phyloP scores from a whole-genome alignment of 75 land plant genomes.

The Sequoiadendron giganteum region DNA sequence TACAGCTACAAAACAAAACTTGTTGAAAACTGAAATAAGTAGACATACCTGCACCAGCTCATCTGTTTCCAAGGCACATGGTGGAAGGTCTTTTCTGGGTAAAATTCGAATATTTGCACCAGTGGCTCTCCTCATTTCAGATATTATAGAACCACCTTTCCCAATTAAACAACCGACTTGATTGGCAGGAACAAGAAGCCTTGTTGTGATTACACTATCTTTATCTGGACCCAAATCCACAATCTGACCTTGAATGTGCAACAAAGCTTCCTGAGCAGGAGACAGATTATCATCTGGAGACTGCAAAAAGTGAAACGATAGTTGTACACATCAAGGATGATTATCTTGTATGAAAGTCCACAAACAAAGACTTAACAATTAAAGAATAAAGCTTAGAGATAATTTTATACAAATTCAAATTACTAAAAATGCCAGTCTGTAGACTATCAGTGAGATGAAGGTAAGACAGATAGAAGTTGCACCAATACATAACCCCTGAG shows the following conservation, averaged over 20 bases:
- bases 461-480: background rate
- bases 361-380: background rate
- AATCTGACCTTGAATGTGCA: slow-evolving; percentile 45
- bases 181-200: slow-evolving; percentile 49
- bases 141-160: slow-evolving; percentile 57
- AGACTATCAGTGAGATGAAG: background rate
- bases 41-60: slow-evolving; percentile 57
- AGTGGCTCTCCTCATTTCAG: slow-evolving; percentile 56
- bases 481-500: background rate
- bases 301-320: slow-evolving; percentile 24
- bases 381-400: background rate
- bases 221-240: slow-evolving; percentile 27
- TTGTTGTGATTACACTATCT: slow-evolving; percentile 27
- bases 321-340: background rate
- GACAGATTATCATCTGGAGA: slow-evolving; percentile 43
- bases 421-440: background rate
- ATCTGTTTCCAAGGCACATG: slow-evolving; percentile 49
- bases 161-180: slow-evolving; percentile 64
- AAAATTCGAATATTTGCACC: slow-evolving; percentile 47
- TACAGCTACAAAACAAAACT: background rate
- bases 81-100: slow-evolving; percentile 41
- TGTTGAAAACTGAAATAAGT: background rate
- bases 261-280: slow-evolving; percentile 60
- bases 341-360: background rate
- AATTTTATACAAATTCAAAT: background rate